phyloP scores from a whole-genome alignment of 257 asterid species.

The Lavandula angustifolia region DNA sequence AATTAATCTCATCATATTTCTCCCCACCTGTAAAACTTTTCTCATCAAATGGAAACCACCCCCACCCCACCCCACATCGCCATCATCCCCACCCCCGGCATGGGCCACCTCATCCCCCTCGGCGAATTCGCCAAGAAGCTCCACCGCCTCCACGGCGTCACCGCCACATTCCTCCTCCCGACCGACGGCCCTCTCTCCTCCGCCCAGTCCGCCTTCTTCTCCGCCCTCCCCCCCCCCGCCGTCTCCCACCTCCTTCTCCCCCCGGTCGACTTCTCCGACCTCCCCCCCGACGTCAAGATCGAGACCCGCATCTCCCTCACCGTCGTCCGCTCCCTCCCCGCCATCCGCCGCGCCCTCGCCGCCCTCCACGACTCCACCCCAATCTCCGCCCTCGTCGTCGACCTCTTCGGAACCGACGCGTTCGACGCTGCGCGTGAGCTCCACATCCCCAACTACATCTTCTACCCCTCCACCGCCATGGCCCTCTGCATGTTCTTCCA shows the following conservation, averaged over 20 bases:
- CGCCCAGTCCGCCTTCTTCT: constrained; percentile 49
- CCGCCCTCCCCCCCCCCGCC: constrained; percentile 59
- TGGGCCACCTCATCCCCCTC: constrained; percentile 83
- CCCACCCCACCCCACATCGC: constrained; percentile 49
- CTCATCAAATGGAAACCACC: constrained; percentile 32
- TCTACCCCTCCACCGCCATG: constrained; percentile 65
- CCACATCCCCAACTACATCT: constrained; percentile 46
- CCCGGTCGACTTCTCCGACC: constrained; percentile 47
- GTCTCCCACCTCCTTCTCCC: constrained; percentile 52
- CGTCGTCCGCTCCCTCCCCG: constrained; percentile 59
- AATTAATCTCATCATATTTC: constrained; percentile 7
- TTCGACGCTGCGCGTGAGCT: constrained; percentile 59
- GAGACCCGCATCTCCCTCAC: constrained; percentile 65
- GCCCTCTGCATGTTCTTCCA: constrained; percentile 37
- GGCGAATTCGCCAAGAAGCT: constrained; percentile 59
- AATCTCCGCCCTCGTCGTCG: constrained; percentile 64
- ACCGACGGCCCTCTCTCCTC: constrained; percentile 52
- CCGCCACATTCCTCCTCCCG: constrained; percentile 58
- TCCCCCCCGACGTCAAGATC: constrained; percentile 42
- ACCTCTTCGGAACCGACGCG: constrained; percentile 73
- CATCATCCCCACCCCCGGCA: constrained; percentile 70
- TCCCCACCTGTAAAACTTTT: too few species aligned
- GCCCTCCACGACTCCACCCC: constrained; percentile 19
- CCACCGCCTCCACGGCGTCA: constrained; percentile 48
- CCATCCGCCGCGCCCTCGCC: constrained; percentile 39